These are phyloP conservation scores for Penicillium longicatenatum DNA, from an alignment of 495 filamentous ascomycete species.

Conservation along the genomic window DNA sequence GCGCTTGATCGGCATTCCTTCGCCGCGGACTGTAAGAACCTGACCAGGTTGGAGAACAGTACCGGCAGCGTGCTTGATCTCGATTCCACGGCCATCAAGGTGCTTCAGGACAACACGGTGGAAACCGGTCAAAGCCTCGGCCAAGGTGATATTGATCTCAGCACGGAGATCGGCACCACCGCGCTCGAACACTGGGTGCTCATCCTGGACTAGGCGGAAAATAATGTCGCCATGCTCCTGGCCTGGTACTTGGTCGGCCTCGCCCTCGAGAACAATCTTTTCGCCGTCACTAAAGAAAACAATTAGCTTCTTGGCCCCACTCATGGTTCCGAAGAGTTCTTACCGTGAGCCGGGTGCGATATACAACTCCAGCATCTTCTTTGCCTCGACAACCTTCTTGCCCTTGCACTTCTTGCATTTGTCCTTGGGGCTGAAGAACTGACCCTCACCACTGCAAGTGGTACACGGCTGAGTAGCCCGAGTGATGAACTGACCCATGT, in stretches of 20 bases:
- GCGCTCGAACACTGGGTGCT: conserved; percentile 77
- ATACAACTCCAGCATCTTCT: conserved; percentile 93
- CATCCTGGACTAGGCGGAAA: conserved; percentile 79
- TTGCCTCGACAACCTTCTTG: conserved; percentile 73
- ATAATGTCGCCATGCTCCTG: conserved; percentile 91
- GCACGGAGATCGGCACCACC: conserved; percentile 83
- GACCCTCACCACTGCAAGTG: conserved; percentile 77
- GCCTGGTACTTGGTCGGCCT: conserved; percentile 91
- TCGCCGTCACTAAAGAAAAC: conserved; percentile 66
- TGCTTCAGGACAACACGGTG: conserved; percentile 89
- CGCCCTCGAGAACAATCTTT: conserved; percentile 84
- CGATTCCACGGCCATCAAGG: conserved; percentile 89
- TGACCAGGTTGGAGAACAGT: conserved; percentile 78
- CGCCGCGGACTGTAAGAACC: conserved; percentile 78
- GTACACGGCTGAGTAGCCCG: conserved; percentile 72
- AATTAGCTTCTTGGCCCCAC: neutral
- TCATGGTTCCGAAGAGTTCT: conserved; percentile 8
- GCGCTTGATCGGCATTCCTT: conserved; percentile 93
- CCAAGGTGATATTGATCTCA: conserved; percentile 73
- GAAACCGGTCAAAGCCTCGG: conserved; percentile 86
- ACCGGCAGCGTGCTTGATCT: conserved; percentile 69
- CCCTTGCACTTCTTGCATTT: conserved; percentile 99
- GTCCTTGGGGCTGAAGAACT: conserved; percentile 89
- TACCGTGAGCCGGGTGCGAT: conserved; percentile 83
- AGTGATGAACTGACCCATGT: conserved; percentile 80